Evolutionary conservation across 176 grass and related monocot species (phyloP), one percentile per base, ranked within the genome.

Genomic region (Themeda triandra): DNA sequence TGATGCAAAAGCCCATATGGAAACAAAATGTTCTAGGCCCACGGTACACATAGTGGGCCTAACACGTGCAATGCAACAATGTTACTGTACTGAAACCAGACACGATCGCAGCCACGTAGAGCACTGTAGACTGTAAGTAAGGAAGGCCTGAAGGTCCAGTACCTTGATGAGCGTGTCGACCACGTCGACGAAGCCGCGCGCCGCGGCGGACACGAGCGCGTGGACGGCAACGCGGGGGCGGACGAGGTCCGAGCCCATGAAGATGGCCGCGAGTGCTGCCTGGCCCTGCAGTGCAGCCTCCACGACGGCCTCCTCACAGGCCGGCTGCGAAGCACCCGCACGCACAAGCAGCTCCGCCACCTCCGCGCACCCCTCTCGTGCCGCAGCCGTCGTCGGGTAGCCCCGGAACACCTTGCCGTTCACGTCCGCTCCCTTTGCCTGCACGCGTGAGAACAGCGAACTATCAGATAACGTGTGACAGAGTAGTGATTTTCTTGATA

Each of bases 251-350:
- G 93, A 94, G 63, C 72, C 42, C 93, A 99, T 96, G 75, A 94
- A 82, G 72, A 96, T 87, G 49, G 86, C 89, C 9, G 86, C 89
- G 32, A 99, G 88, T n/a, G 82, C 60, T 6, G 93, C 86, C 70
- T 81, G 88, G 46, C 91, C 92, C 62, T 99, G 93, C 44, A 91
- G 48, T 36, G 91, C 88, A 10, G 93, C 93, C 89, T 99, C 96
- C 30, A 99, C 91, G 78, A 99, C 76, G 71, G 96, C 96, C 81
- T 99, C 96, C 87, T 99, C 96, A 77, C 96, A 99, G 1, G 96
- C 93, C 9, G 88, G 93, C 84, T 99, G 96, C 45, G 93, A 95
- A 24, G 96, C 86, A 13, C 96, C 96, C 0, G 93, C 89, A 66
- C 87, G 89, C 67, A 96, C 77, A 81, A 96, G 86, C 82, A 90